Percentiles rank a stretch among this genome's conserved stretches.
Evolutionary conservation across 805 yeast genomes (phyloP).

Genomic region (Maudiozyma saulgeensis): DNA sequence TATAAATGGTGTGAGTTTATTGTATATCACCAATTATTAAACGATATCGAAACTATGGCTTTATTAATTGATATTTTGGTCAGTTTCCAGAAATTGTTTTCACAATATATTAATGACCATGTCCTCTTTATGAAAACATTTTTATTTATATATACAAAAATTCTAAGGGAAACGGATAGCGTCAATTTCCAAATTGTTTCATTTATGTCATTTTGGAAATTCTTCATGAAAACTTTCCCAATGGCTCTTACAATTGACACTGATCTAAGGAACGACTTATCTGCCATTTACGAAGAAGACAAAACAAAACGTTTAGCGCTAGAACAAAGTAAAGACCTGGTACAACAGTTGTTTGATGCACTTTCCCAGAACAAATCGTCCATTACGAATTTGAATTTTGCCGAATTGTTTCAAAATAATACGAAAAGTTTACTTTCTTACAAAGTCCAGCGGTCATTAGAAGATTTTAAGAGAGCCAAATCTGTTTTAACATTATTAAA

Average conservation of each 20-base stretch:
- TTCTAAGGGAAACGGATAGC: conserved; percentile 16
- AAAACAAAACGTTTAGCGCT: conserved; percentile 17
- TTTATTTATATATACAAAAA: conserved; percentile 20
- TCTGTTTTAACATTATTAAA: conserved; percentile 17
- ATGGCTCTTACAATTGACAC: conserved; percentile 22
- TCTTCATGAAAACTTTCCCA: conserved; percentile 24
- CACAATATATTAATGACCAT: conserved; percentile 32
- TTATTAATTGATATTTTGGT: conserved; percentile 23
- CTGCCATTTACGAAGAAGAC: conserved; percentile 24
- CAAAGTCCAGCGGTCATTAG: background rate
- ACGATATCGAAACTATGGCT: conserved; percentile 23
- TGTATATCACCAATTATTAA: conserved; percentile 25
- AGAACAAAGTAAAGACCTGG: conserved; percentile 12
- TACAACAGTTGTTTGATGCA: conserved; percentile 9
- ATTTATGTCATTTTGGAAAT: conserved; percentile 28
- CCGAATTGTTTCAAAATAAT: conserved; percentile 25
- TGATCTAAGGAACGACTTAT: conserved; percentile 20
- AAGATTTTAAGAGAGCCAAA: conserved; percentile 9
- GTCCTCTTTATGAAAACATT: conserved; percentile 27
- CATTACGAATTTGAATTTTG: conserved; percentile 8
- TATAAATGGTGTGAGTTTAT: conserved; percentile 29
- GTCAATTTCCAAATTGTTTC: conserved; percentile 16
- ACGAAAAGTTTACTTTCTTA: conserved; percentile 14
- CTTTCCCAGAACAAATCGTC: background rate
- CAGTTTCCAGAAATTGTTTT: conserved; percentile 25